A percentile compares a stretch with the other conserved stretches of the same genome.
Evolutionary conservation across 768 basidiomycete genomes (phyloP).

Genomic region (Glaciozyma martinii): DNA sequence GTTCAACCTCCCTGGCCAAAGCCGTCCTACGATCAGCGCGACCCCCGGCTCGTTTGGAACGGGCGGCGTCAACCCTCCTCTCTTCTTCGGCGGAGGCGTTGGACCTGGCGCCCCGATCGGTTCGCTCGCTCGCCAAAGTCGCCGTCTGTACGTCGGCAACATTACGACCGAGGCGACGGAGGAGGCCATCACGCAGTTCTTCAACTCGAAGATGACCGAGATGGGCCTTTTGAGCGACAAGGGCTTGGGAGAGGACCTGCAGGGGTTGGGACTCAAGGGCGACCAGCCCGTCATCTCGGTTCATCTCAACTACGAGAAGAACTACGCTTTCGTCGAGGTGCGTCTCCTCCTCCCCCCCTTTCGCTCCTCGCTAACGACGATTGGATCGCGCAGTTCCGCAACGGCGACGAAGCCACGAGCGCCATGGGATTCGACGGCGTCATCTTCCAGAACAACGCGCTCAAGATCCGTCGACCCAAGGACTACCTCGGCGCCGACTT

Average conservation of each 20-base stretch:
- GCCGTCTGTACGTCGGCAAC: slow-evolving; percentile 91
- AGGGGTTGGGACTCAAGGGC: slow-evolving; percentile 52
- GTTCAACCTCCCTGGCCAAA: slow-evolving; percentile 83
- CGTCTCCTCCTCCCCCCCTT: slow-evolving; percentile 28
- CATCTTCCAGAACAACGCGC: slow-evolving; percentile 86
- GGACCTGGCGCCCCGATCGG: slow-evolving; percentile 29
- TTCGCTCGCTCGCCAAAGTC: slow-evolving; percentile 62
- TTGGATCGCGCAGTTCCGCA: slow-evolving; percentile 67
- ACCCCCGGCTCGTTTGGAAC: slow-evolving; percentile 60
- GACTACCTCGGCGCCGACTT: slow-evolving; percentile 78
- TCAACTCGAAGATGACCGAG: slow-evolving; percentile 92
- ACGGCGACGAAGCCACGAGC: slow-evolving; percentile 87
- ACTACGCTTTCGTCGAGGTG: slow-evolving; percentile 97
- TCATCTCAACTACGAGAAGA: slow-evolving; percentile 97
- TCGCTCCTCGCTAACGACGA: slow-evolving; percentile 2
- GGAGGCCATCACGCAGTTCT: slow-evolving; percentile 81
- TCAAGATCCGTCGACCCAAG: slow-evolving; percentile 95
- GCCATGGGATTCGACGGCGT: slow-evolving; percentile 98
- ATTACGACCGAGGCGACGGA: slow-evolving; percentile 92
- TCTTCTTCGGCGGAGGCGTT: slow-evolving; percentile 46
- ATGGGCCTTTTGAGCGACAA: slow-evolving; percentile 52
- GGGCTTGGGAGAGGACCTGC: slow-evolving; percentile 37
- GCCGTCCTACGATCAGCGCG: slow-evolving; percentile 45
- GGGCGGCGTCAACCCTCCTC: slow-evolving; percentile 20
- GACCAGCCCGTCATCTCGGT: slow-evolving; percentile 80